Conservation (phyloP, 345 rosid species). For the Melaleuca quinquenervia region DNA sequence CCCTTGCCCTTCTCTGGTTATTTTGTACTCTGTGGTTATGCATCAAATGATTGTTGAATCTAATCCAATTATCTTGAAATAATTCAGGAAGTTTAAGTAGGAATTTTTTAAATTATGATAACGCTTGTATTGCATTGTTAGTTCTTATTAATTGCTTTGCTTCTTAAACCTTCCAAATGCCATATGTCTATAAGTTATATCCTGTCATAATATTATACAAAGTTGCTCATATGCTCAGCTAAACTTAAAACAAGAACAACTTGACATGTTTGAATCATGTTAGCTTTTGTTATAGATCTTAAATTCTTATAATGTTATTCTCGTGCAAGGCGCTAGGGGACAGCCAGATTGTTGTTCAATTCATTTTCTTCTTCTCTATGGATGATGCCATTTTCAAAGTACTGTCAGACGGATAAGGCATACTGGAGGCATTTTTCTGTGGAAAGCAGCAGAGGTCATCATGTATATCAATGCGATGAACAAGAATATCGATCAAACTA, state of each 20-base stretch:
- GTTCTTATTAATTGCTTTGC: not conserved
- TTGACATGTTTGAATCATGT: not conserved
- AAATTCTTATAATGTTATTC: slow-evolving; percentile 23
- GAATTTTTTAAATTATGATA: not conserved
- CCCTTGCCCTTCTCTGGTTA: not conserved
- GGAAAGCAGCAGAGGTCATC: slow-evolving; percentile 37
- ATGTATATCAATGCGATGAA: slow-evolving; percentile 60
- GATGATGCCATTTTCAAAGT: slow-evolving; percentile 89
- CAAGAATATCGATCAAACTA: slow-evolving; percentile 67
- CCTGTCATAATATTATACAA: not conserved
- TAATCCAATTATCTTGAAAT: not conserved
- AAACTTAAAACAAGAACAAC: not conserved
- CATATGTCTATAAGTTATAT: not conserved
- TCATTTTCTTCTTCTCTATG: slow-evolving; percentile 85
- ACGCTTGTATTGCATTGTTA: not conserved
- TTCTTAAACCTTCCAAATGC: not conserved
- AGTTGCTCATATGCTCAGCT: not conserved
- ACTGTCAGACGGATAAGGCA: slow-evolving; percentile 59
- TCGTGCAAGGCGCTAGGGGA: slow-evolving; percentile 89
- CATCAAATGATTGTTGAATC: not conserved
- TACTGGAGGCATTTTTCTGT: slow-evolving; percentile 73
- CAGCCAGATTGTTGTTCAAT: slow-evolving; percentile 81
- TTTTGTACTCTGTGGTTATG: not conserved
- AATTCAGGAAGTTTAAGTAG: not conserved
- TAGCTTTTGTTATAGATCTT: not conserved